Conservation (phyloP, 495 filamentous ascomycete species). For the Podospora tetraspora region DNA sequence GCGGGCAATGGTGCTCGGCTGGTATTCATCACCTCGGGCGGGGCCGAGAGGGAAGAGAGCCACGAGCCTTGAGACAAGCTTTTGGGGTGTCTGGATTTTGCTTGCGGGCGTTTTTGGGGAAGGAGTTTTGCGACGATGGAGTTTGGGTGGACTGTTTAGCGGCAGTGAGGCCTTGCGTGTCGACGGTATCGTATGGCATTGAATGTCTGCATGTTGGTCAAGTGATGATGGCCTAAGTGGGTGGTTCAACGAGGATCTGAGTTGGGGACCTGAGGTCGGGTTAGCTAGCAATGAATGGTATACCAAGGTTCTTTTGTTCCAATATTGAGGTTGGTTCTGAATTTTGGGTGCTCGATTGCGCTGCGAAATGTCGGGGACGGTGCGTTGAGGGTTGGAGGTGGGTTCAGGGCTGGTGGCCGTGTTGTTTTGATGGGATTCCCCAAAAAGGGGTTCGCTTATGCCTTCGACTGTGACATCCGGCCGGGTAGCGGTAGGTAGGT, state of each 20-base stretch:
- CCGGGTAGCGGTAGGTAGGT: too few relatives aligned
- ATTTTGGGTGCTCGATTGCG: background rate
- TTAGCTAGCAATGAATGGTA: background rate
- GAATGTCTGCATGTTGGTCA: background rate
- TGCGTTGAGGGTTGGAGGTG: background rate
- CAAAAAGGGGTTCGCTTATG: background rate
- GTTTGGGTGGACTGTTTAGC: background rate
- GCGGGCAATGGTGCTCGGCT: conserved; percentile 77
- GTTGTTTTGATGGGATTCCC: background rate
- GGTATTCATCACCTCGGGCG: conserved; percentile 59
- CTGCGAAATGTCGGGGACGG: background rate
- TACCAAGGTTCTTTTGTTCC: background rate
- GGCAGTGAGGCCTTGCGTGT: background rate
- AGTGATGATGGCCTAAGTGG: background rate
- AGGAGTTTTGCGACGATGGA: background rate
- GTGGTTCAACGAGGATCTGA: background rate
- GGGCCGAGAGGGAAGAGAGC: conserved; percentile 34
- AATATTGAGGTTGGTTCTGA: background rate
- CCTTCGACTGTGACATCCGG: too few relatives aligned
- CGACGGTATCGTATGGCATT: background rate
- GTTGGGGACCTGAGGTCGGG: background rate
- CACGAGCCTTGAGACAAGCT: conserved; percentile 8
- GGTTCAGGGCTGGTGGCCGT: background rate
- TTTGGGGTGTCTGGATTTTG: background rate
- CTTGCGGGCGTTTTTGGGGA: background rate